Evolutionary conservation across 768 basidiomycete species (phyloP).

Genomic region (Lactifluus volemus): DNA sequence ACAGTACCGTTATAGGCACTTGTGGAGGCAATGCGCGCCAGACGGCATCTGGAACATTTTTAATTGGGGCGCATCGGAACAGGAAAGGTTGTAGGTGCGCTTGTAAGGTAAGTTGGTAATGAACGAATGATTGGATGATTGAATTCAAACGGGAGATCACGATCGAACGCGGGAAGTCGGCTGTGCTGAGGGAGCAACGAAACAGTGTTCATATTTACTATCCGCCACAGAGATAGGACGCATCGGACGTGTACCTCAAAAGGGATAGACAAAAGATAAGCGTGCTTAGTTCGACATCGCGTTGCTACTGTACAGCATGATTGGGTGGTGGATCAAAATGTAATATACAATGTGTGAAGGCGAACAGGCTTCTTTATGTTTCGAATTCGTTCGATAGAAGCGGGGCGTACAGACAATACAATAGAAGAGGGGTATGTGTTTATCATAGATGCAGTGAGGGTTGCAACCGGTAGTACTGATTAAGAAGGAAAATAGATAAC

Average conservation of each 20-base stretch:
- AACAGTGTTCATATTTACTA: no score
- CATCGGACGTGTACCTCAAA: background rate
- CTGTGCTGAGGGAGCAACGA: no score
- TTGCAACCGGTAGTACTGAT: background rate
- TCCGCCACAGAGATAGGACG: no score
- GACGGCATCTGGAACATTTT: no score
- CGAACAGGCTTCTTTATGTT: background rate
- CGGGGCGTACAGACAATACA: background rate
- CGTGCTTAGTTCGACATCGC: background rate
- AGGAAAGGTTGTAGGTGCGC: no score
- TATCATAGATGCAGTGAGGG: background rate
- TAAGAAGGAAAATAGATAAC: background rate
- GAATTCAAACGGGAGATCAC: no score
- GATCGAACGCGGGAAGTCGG: no score
- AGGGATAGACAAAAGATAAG: slow-evolving; percentile 4
- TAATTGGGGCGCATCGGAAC: no score
- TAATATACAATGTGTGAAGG: background rate
- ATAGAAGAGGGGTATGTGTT: background rate
- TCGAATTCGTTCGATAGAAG: background rate
- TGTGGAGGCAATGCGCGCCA: no score
- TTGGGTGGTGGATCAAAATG: background rate
- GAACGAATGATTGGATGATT: no score
- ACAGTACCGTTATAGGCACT: no score
- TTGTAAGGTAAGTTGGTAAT: no score
- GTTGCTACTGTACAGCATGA: background rate